Evolutionary conservation across 495 filamentous ascomycete species (phyloP).

Genomic region (Penicillium paradoxum): DNA sequence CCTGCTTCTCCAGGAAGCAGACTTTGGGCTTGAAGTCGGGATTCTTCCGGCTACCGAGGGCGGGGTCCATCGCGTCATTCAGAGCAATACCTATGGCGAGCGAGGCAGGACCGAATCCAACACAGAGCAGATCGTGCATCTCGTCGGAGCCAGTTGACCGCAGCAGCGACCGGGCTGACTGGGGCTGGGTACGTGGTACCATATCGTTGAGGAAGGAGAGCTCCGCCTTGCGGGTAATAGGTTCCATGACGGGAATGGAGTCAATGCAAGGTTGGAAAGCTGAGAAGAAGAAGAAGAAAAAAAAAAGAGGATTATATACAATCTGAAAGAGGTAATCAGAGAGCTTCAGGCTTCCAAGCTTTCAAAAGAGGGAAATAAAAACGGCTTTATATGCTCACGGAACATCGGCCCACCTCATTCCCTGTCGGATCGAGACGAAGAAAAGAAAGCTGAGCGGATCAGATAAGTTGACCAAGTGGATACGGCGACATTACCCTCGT

Average conservation of each 20-base stretch:
- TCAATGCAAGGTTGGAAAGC: neutral
- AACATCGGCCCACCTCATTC: neutral
- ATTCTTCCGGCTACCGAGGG: slow-evolving; percentile 18
- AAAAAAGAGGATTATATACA: too few species aligned
- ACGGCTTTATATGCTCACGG: slow-evolving; percentile 2
- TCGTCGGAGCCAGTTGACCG: slow-evolving; percentile 43
- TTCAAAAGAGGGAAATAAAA: slow-evolving; percentile 6
- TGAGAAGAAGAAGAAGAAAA: too few species aligned
- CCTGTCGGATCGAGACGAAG: too few species aligned
- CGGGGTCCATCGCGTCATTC: slow-evolving; percentile 58
- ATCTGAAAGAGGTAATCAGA: neutral
- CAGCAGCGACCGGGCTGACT: slow-evolving; percentile 17
- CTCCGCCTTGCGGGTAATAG: slow-evolving; percentile 21
- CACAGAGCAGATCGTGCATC: slow-evolving; percentile 76
- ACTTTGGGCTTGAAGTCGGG: slow-evolving; percentile 55
- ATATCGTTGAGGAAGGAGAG: slow-evolving; percentile 15
- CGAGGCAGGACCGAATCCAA: slow-evolving; percentile 91
- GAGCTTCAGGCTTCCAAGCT: neutral
- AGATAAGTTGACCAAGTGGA: slow-evolving; percentile 28
- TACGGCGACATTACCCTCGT: neutral
- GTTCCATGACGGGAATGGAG: slow-evolving; percentile 20
- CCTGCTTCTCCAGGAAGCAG: slow-evolving; percentile 80
- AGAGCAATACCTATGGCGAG: slow-evolving; percentile 89
- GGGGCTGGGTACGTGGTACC: slow-evolving; percentile 13
- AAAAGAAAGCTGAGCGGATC: slow-evolving; percentile 22